Evolutionary conservation across 495 filamentous ascomycete genomes (phyloP).

Genomic region (Staphylotrichum tortipilum): DNA sequence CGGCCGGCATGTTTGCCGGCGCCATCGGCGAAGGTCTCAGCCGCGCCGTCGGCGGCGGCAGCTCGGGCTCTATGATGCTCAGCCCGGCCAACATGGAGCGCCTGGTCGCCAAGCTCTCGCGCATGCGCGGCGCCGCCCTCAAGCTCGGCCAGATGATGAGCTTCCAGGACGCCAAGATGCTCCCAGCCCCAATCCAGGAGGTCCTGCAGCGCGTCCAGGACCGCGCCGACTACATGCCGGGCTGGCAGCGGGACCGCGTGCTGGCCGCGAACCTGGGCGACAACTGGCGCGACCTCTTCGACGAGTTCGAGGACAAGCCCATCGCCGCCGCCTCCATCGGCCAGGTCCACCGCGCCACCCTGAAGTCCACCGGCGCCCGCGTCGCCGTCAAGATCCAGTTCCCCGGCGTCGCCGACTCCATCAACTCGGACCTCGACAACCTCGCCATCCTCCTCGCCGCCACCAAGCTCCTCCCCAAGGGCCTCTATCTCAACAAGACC

Average conservation of each 20-base stretch:
- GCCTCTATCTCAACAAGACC: constrained; percentile 90
- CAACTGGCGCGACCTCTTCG: constrained; percentile 78
- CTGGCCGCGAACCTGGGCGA: constrained; percentile 67
- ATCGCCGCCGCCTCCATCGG: constrained; percentile 97
- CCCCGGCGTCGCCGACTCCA: constrained; percentile 90
- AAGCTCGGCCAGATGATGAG: constrained; percentile 97
- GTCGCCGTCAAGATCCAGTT: constrained; percentile 98
- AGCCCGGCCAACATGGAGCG: constrained; percentile 85
- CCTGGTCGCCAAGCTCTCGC: constrained; percentile 81
- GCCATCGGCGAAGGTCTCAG: constrained; percentile 76
- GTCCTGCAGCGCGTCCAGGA: constrained; percentile 93
- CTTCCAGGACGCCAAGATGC: constrained; percentile 96
- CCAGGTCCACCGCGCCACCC: constrained; percentile 80
- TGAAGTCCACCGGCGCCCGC: constrained; percentile 62
- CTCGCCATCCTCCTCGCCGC: constrained; percentile 83
- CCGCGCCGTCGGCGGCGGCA: constrained; percentile 51
- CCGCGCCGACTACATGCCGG: constrained; percentile 95
- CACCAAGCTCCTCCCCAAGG: constrained; percentile 79
- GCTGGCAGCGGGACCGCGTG: constrained; percentile 80
- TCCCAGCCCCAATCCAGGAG: constrained; percentile 73
- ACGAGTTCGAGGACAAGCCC: constrained; percentile 78
- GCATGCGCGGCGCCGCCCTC: constrained; percentile 96
- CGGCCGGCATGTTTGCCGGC: constrained; percentile 93
- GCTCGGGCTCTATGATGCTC: constrained; percentile 70
- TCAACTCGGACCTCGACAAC: constrained; percentile 91